Percentiles rank a stretch among this genome's conserved stretches.
Evolutionary conservation across 208 protist species (phyloP).

Genomic region (Leptomonas pyrrhocoris): DNA sequence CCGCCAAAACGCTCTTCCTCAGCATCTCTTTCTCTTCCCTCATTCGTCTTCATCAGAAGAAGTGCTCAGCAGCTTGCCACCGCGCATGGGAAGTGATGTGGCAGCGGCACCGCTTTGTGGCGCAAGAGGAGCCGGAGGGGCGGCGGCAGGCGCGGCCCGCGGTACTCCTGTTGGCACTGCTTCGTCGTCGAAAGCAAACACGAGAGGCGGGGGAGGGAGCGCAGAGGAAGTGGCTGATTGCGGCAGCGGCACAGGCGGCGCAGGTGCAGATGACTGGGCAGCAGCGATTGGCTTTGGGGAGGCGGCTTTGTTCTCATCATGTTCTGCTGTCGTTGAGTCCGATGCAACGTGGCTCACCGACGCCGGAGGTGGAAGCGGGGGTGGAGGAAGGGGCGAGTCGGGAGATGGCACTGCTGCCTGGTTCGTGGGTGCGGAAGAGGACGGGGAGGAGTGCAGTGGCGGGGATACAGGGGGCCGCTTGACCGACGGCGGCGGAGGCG

Average conservation of each 20-base stretch:
- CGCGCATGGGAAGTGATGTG: conserved; percentile 24
- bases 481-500: background rate
- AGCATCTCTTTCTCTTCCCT: background rate
- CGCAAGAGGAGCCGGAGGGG: background rate
- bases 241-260: conserved; percentile 18
- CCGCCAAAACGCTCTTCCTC: background rate
- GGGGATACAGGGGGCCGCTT: background rate
- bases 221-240: conserved; percentile 4
- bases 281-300: background rate
- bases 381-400: background rate
- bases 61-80: conserved; percentile 47
- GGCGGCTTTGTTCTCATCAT: background rate
- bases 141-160: background rate
- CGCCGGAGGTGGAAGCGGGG: background rate
- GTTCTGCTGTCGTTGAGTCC: background rate
- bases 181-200: conserved; percentile 23
- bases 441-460: background rate
- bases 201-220: conserved; percentile 18
- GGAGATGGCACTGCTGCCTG: background rate
- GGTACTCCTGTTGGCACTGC: background rate
- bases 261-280: conserved; percentile 2
- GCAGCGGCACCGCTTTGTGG: background rate
- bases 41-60: conserved; percentile 48
- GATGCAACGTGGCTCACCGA: background rate
- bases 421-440: background rate